Evolutionary conservation across 345 rosid genomes (phyloP), one percentile per base, ranked within the genome.

Genomic region (Brassica rapa): DNA sequence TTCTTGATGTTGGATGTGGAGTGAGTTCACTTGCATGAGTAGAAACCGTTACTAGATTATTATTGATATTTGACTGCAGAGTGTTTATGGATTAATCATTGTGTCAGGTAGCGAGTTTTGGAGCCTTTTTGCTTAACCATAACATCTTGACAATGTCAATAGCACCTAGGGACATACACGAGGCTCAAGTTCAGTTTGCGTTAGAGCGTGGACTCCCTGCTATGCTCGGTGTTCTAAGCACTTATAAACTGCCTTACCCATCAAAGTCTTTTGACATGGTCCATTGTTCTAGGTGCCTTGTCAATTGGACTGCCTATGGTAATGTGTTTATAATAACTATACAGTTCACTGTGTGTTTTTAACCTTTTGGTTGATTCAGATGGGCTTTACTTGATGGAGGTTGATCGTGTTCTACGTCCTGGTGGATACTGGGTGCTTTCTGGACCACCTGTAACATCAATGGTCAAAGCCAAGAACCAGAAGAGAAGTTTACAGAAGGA

Each of bases 251-350:
- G 37, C 90, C 94, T 23, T 90, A 77, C 78, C 90, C 97, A 0
- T 82, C 91, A 2, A 86, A 87, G 33, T 85, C 97, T 59, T 91
- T 89, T 1, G 94, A 91, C 55, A 81, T 91, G 88, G 89, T 83
- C 64, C 97, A 89, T 63, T 91, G 97, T 67, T 88, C 97, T 69
- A 85, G 97, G 61, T 91, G 93, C 85, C 87, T 89, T 21, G 88
- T 87, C 8, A 87, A 64, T 9, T 91, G 94, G 92, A 84, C 85
- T 64, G 68, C 76, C 30, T 79, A 86, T 49, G 90, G 97, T 90
- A 86, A 66, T 77, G 27, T 35, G 11, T 60, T 27, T 77, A 10
- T 25, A 41, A 46, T 11, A 25, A 24, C 63, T 59, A 25, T n/a
- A n/a, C 11, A 16, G 30, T 41, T 53, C 3, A 32, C 16, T 12